phyloP scores from a whole-genome alignment of 352 stramenopile genomes.

The Phytopythium sindhum region DNA sequence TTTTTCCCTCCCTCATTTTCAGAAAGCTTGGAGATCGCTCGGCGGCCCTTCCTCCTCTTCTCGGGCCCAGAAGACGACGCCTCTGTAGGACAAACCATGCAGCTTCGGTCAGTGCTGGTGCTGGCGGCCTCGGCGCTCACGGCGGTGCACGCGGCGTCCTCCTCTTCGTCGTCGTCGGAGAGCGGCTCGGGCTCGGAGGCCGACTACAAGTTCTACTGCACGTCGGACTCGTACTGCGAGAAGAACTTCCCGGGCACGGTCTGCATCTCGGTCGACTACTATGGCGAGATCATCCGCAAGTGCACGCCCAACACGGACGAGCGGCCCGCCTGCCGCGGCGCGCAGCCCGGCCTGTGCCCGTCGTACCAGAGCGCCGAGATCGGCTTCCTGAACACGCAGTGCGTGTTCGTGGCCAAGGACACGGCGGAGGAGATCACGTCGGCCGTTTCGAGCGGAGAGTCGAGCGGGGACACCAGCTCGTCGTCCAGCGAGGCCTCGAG shows the following conservation, averaged over 20 bases:
- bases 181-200: conserved; percentile 21
- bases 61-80: background rate
- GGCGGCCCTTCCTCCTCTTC: background rate
- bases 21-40: background rate
- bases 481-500: conserved; percentile 1
- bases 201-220: conserved; percentile 48
- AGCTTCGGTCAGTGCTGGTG: conserved; percentile 33
- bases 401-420: conserved; percentile 74
- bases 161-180: conserved; percentile 2
- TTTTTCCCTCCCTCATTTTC: background rate
- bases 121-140: conserved; percentile 27
- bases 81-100: conserved; percentile 27
- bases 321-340: conserved; percentile 69
- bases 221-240: conserved; percentile 68
- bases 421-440: conserved; percentile 16
- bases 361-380: conserved; percentile 72
- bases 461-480: conserved; percentile 8
- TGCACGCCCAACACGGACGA: conserved; percentile 80
- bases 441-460: conserved; percentile 12
- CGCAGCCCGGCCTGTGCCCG: conserved; percentile 66
- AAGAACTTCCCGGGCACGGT: conserved; percentile 60
- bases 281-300: conserved; percentile 68
- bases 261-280: conserved; percentile 79
- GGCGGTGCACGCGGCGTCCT: conserved; percentile 13
- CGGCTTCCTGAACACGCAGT: conserved; percentile 80